Conservation (phyloP, 192 early-diverging fungal species). For the Backusella parvicylindrica region DNA sequence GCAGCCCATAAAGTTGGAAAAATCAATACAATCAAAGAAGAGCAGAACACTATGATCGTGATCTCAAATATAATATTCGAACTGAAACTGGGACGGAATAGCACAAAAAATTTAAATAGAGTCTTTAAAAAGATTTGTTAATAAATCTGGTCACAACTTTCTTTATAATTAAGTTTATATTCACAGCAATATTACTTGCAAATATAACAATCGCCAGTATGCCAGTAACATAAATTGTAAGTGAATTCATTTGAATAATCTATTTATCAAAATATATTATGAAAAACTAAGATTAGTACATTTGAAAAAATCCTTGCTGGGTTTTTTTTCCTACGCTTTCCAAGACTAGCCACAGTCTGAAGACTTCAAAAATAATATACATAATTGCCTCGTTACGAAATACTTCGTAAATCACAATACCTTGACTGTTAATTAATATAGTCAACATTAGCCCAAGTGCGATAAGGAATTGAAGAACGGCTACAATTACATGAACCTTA, state of each 20-base stretch:
- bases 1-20: neutral
- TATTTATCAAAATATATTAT: neutral
- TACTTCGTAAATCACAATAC: too few species aligned
- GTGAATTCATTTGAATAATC: neutral
- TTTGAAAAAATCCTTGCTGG: neutral
- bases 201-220: neutral
- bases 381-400: neutral
- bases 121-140: neutral
- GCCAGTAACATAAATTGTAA: neutral
- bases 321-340: neutral
- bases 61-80: too few species aligned
- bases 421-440: too few species aligned
- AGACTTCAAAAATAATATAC: neutral
- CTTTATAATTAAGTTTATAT: neutral
- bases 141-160: neutral
- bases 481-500: too few species aligned
- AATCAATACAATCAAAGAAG: neutral
- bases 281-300: neutral
- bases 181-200: neutral
- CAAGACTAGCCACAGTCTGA: neutral
- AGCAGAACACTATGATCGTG: neutral
- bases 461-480: too few species aligned
- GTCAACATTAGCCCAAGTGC: too few species aligned
- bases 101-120: neutral
- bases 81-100: too few species aligned